Evolutionary conservation across 1,139 yeast species (phyloP).

Genomic region (Candida sp.): DNA sequence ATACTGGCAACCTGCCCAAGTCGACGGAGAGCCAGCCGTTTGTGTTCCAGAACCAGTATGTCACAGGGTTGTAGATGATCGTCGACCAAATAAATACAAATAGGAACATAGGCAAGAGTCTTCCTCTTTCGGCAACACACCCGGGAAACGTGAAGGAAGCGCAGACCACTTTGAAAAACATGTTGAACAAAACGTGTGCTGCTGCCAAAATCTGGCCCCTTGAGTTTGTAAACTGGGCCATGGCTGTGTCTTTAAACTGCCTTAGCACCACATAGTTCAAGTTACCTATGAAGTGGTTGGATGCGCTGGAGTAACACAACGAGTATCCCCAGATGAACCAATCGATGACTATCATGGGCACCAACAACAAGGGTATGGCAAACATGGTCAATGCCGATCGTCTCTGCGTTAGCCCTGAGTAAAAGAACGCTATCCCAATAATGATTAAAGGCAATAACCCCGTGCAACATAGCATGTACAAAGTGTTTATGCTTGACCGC

Average conservation of each 20-base stretch:
- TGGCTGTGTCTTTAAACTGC: conserved; percentile 29
- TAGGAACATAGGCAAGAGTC: conserved; percentile 55
- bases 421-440: conserved; percentile 53
- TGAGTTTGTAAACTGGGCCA: conserved; percentile 30
- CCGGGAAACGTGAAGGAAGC: conserved; percentile 60
- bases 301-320: conserved; percentile 47
- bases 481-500: conserved; percentile 34
- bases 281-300: conserved; percentile 51
- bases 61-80: conserved; percentile 64
- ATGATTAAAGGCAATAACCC: conserved; percentile 36
- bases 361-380: conserved; percentile 48
- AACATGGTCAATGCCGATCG: conserved; percentile 60
- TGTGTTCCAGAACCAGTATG: conserved; percentile 69
- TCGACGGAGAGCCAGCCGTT: conserved; percentile 60
- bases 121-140: conserved; percentile 62
- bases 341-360: conserved; percentile 50
- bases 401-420: conserved; percentile 62
- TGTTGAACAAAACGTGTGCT: conserved; percentile 52
- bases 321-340: conserved; percentile 68
- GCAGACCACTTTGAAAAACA: conserved; percentile 55
- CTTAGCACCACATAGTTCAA: conserved; percentile 46
- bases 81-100: conserved; percentile 60
- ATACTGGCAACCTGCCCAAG: conserved; percentile 44
- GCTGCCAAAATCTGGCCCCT: conserved; percentile 45
- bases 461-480: conserved; percentile 44